These are phyloP conservation scores for Colletotrichum tanaceti DNA, from an alignment of 2,329 filamentous ascomycete species.

Conservation along the genomic window DNA sequence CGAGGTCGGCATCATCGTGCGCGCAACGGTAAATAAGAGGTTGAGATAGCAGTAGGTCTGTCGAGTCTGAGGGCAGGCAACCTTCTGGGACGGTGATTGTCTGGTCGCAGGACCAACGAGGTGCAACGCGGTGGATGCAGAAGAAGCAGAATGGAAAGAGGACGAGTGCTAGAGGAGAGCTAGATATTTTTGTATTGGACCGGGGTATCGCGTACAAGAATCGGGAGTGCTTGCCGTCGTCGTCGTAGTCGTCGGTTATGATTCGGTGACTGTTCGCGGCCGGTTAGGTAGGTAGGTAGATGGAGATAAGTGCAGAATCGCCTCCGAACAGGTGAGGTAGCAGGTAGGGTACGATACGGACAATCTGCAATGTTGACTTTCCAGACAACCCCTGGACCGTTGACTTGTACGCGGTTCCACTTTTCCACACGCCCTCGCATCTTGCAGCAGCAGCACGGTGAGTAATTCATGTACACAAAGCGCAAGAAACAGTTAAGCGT, in stretches of 20 bases:
- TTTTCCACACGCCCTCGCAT: conserved; percentile 25
- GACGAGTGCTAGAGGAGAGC: conserved; percentile 32
- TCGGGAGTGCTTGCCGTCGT: conserved; percentile 13
- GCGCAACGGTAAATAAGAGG: conserved; percentile 15
- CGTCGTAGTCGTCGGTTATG: conserved; percentile 26
- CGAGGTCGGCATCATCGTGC: conserved; percentile 39
- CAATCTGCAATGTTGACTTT: conserved; percentile 36
- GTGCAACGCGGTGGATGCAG: conserved; percentile 11
- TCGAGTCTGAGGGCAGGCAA: conserved; percentile 21
- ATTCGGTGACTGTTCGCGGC: conserved; percentile 21
- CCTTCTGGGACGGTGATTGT: conserved; percentile 30
- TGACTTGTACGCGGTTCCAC: conserved; percentile 32
- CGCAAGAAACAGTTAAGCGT: conserved; percentile 23
- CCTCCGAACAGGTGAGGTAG: background rate
- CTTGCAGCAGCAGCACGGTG: conserved; percentile 1
- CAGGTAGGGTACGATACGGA: conserved; percentile 6
- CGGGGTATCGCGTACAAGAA: conserved; percentile 31
- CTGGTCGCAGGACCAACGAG: conserved; percentile 22
- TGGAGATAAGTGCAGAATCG: background rate
- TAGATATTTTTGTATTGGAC: conserved; percentile 6
- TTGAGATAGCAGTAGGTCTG: conserved; percentile 19
- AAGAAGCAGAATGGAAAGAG: conserved; percentile 25
- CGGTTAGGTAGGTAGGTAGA: background rate
- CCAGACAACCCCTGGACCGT: conserved; percentile 29
- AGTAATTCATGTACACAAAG: conserved; percentile 7